Evolutionary conservation across 352 stramenopile species (phyloP), one percentile per base, ranked within the genome.

Genomic region (Phytophthora tubulina): DNA sequence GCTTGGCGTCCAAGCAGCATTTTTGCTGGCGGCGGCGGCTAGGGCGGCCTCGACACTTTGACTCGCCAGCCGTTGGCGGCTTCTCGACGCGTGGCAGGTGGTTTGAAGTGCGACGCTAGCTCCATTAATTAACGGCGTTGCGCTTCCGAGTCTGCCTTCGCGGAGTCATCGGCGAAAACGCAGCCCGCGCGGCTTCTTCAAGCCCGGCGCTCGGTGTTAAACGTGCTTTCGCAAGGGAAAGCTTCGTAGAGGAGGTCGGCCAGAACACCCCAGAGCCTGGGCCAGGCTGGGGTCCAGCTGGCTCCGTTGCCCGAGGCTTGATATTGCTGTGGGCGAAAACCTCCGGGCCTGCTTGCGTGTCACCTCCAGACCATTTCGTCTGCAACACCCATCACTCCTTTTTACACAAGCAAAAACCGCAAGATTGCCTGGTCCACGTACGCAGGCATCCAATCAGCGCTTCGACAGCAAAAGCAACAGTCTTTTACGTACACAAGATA

Each of bases 131-230:
- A 21, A 27, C 21, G 17, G 38, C 15, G 38, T 81, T 79, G 71
- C 75, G 67, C 59, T 81, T 79, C 67, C 48, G n/a, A 32, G 42
- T n/a, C 30, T 55, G 45, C 15, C 39, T 21, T 55, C 44, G 17
- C 31, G 10, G 44, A 45, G 75, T 70, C 63, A 81, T 81, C 75
- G 39, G 30, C 56, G 62, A 71, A 79, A 65, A 79, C 75, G 67
- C 71, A 81, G 55, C 46, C 39, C 30, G 8, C 36, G 17, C 32
- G 13, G 46, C 10, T 69, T 61, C 63, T 73, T 55, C 63, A 69
- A 45, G 41, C n/a, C 15, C 44, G 27, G 9, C 52, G 52, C 3
- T n/a, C 15, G 36, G 30, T 42, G 66, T 72, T 71, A 66, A 76
- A 65, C 63, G 35, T 56, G 38, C 38, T 46, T 57, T 66, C 48